Percentiles rank a stretch among this genome's conserved stretches.
These are phyloP conservation scores for Staphylotrichum tortipilum DNA, from an alignment of 495 filamentous ascomycete species.

Conservation along the genomic window DNA sequence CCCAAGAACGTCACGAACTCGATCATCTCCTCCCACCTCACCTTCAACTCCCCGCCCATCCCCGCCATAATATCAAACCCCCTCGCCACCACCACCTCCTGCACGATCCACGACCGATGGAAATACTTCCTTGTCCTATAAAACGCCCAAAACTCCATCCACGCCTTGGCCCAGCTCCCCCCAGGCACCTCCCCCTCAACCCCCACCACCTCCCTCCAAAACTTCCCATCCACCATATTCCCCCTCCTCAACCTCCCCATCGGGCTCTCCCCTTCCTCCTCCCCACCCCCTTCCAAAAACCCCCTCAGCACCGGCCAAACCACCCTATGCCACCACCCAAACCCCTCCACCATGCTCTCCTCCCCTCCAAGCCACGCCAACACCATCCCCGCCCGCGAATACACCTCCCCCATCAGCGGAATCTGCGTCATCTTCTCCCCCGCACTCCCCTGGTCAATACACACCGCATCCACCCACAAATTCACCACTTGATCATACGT, in stretches of 20 bases:
- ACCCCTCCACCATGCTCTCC: not conserved
- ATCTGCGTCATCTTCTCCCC: conserved; percentile 20
- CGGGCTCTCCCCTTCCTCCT: not conserved
- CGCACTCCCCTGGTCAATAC: conserved; percentile 19
- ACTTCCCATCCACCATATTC: conserved; percentile 1
- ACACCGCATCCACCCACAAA: conserved; percentile 21
- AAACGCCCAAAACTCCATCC: conserved; percentile 8
- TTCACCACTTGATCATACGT: not conserved
- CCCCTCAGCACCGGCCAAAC: not conserved
- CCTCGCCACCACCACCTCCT: conserved; percentile 7
- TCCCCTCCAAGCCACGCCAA: conserved; percentile 8
- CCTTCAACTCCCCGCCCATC: not conserved
- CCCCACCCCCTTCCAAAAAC: not conserved
- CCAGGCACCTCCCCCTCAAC: not conserved
- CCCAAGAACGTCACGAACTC: conserved; percentile 5
- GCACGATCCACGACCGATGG: conserved; percentile 12
- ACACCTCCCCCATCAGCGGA: conserved; percentile 21
- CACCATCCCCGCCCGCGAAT: conserved; percentile 13
- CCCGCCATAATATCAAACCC: conserved; percentile 4
- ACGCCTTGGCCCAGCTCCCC: not conserved
- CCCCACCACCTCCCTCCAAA: conserved; percentile 7
- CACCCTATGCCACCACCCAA: conserved; percentile 5
- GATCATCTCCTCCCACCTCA: conserved; percentile 2
- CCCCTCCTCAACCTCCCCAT: conserved; percentile 1
- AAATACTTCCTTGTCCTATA: conserved; percentile 8